phyloP scores from a whole-genome alignment of 1,284 basidiomycete species.

The Sutorius eximius region DNA sequence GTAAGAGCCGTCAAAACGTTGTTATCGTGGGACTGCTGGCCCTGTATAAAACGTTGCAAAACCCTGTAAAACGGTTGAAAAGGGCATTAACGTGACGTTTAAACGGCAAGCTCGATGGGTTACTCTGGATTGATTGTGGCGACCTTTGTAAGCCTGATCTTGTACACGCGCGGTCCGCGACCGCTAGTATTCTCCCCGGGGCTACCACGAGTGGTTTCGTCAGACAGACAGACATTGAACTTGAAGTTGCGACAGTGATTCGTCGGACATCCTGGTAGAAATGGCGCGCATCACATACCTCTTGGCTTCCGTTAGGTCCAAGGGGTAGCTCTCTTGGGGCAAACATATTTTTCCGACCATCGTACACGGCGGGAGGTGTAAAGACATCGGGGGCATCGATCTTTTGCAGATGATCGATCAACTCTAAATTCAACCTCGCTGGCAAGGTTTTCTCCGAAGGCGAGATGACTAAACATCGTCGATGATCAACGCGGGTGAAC shows the following conservation, averaged over 20 bases:
- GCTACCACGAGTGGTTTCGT: conserved; percentile 37
- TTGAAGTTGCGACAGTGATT: conserved; percentile 27
- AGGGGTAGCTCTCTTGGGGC: conserved; percentile 56
- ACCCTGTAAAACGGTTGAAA: conserved; percentile 43
- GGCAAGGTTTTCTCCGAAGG: conserved; percentile 68
- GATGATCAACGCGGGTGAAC: conserved; percentile 10
- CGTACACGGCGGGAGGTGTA: conserved; percentile 66
- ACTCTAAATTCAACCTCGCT: conserved; percentile 61
- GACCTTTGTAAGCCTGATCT: conserved; percentile 63
- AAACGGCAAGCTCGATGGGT: conserved; percentile 7
- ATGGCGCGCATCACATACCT: conserved; percentile 38
- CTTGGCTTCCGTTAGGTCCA: conserved; percentile 45
- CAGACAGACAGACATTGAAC: conserved; percentile 61
- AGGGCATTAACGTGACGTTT: conserved; percentile 2
- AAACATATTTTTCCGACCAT: conserved; percentile 78
- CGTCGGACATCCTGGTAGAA: not conserved
- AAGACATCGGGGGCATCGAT: conserved; percentile 58
- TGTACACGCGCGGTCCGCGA: conserved; percentile 58
- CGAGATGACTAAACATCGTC: conserved; percentile 48
- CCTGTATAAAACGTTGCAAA: conserved; percentile 61
- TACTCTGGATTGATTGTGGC: conserved; percentile 77
- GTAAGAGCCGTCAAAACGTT: conserved; percentile 71
- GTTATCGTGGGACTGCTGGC: conserved; percentile 69
- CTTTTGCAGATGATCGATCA: conserved; percentile 61
- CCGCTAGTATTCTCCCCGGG: conserved; percentile 36